Evolutionary conservation across 2,329 filamentous ascomycete genomes (phyloP), one percentile per base, ranked within the genome.

Genomic region (Catunica adiposa): DNA sequence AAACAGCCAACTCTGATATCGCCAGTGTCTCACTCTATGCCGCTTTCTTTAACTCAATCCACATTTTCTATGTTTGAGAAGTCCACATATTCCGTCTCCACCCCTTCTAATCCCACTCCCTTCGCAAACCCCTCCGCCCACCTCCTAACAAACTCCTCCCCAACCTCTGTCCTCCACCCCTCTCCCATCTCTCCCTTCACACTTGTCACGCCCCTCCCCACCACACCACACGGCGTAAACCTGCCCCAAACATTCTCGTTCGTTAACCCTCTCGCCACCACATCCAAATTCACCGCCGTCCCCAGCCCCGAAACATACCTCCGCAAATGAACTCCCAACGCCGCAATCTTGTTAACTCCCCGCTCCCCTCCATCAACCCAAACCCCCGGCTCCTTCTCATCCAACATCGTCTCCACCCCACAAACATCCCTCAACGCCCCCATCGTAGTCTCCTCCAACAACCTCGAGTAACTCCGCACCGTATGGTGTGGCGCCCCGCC

Each of bases 181-280:
- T 40, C 38, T 1, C 63, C 65, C 53, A 73, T 59, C 66, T 85
- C 75, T 40, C 70, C 72, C 60, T 73, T 71, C 58, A 95, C 74
- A 65, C 79, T 89, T n/a, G 87, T 94, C 54, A 86, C 83, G 59
- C 76, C 73, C 70, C 85, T 86, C 23, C 84, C 89, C 59, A 83
- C 80, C 40, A 97, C 68, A 0, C 92, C 92, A 72, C 90, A 97
- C 14, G 89, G 84, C n/a, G 89, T 82, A 66, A 97, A 94, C 59
- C 89, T 76, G 46, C 67, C 67, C 77, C 77, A 80, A 1, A 77
- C 76, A 59, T 80, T 79, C 2, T 59, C 60, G 5, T 59, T 59
- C 54, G 66, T 65, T 50, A 59, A 47, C 0, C 71, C 72, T 1
- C 60, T 54, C 1, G 72, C 68, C 1, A 86, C 78, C 56, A 83